Evolutionary conservation across 2,329 filamentous ascomycete species (phyloP).

Genomic region (Hypoxylon sp.): DNA sequence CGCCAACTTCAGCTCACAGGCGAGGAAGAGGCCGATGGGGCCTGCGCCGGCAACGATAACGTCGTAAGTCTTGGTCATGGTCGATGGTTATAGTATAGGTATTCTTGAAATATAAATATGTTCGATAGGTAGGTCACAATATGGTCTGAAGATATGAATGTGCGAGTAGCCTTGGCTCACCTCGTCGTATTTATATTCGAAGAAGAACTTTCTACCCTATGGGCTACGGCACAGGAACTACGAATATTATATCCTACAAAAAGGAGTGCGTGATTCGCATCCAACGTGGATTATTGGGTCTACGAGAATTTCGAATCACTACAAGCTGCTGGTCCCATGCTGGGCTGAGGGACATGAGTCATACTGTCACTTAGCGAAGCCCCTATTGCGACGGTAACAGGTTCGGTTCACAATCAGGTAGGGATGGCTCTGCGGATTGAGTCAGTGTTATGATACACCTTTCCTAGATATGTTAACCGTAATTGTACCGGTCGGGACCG

Average conservation of each 20-base stretch:
- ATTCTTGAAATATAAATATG: background rate
- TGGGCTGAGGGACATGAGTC: background rate
- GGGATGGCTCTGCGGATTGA: background rate
- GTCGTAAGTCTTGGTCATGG: conserved; percentile 50
- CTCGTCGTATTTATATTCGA: conserved; percentile 9
- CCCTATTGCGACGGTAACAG: background rate
- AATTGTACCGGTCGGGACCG: background rate
- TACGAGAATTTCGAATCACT: background rate
- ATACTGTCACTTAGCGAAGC: background rate
- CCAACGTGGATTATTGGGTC: background rate
- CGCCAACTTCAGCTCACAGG: conserved; percentile 56
- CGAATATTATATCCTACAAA: background rate
- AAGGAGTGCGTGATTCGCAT: background rate
- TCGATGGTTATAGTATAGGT: background rate
- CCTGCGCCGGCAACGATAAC: conserved; percentile 57
- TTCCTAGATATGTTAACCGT: background rate
- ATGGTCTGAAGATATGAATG: background rate
- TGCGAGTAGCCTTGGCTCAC: background rate
- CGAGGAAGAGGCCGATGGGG: conserved; percentile 56
- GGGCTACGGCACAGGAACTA: background rate
- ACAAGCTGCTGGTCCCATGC: conserved; percentile 7
- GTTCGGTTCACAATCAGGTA: background rate
- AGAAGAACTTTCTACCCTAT: background rate
- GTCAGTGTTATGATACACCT: background rate
- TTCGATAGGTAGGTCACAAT: conserved; percentile 8